Conservation (phyloP, 23 red algal species). For the Cyanidium caldarium region DNA sequence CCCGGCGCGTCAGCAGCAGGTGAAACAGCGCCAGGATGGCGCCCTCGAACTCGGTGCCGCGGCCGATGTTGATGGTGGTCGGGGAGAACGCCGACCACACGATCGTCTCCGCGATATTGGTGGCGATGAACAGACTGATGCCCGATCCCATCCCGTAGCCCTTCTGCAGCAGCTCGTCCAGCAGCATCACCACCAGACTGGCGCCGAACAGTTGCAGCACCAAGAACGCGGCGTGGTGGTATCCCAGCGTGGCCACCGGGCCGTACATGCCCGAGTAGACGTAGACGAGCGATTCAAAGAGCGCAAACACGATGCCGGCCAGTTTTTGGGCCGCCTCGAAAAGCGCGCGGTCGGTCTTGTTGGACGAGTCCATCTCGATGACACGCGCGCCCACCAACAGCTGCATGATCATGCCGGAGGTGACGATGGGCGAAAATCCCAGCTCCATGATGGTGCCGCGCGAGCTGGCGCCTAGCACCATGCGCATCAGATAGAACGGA, state of each 20-base stretch:
- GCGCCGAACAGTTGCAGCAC: constrained; percentile 86
- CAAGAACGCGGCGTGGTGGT: constrained; percentile 69
- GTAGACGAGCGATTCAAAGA: constrained; percentile 72
- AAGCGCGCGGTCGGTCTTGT: constrained; percentile 74
- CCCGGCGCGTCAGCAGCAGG: constrained; percentile 64
- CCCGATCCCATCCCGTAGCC: constrained; percentile 93
- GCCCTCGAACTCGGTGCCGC: constrained; percentile 95
- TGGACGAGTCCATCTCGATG: constrained; percentile 77
- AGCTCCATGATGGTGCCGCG: constrained; percentile 98
- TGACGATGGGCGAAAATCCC: constrained; percentile 94
- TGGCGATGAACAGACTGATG: constrained; percentile 97
- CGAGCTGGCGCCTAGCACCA: constrained; percentile 79
- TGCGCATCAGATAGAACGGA: constrained; percentile 88
- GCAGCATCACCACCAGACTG: constrained; percentile 82
- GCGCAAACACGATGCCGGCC: constrained; percentile 72
- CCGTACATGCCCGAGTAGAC: constrained; percentile 98
- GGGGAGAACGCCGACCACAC: constrained; percentile 95
- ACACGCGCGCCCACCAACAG: constrained; percentile 77
- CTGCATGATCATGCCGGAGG: constrained; percentile 94
- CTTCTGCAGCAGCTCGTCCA: constrained; percentile 96
- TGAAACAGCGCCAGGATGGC: constrained; percentile 96
- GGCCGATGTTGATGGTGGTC: constrained; percentile 89
- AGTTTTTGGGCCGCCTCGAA: constrained; percentile 94
- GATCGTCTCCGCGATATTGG: constrained; percentile 95
- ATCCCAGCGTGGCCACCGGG: constrained; percentile 53